Base-by-base conservation (phyloP, 805 yeast species). In the Scheffersomyces amazonensis region DNA sequence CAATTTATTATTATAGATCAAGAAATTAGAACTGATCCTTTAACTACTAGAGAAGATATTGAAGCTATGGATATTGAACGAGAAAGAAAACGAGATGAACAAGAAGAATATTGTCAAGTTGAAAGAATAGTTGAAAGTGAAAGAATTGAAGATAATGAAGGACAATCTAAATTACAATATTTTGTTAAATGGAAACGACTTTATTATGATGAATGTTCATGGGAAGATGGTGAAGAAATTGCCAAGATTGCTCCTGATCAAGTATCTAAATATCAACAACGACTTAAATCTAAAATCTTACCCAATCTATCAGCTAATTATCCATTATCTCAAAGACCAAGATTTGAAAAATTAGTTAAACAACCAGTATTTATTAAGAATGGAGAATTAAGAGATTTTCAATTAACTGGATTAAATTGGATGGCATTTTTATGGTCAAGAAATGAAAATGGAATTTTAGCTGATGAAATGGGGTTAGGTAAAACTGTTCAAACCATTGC, bases 351-450 rank as follows among this genome's bases (percentile, higher is more conserved):
- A 57, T 71, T 93, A 36, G 76, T 76, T 20, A 75, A 74, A 37
- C 99, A 93, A 64, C 99, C 99, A 1, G 73, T 81, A 11, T 93
- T 84, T 55, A 82, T 93, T 47, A 89, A 89, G 58, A 82, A 84
- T 54, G 96, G 97, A 35, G 93, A 85, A 59, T 73, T 93, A 47
- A 80, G 99, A 60, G 99, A 93, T 66, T 93, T 93, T 76, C 99
- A 93, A 69, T 75, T 93, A 60, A 93, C 99, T 0, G 99, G 99
- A 40, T 75, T 93, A 45, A 93, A 93, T 63, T 93, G 99, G 99
- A 93, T 93, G 99, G 99, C 99, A 0, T 93, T 91, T 59, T 69
- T 93, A 44, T 93, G 99, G 99, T 87, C 96, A 3, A 78, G 97
- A 53, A 87, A 91, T 62, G 97, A 93, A 66, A 93, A 93, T 61